Evolutionary conservation across 352 stramenopile genomes (phyloP), one percentile per base, ranked within the genome.

Genomic region (Phytophthora brassicae): DNA sequence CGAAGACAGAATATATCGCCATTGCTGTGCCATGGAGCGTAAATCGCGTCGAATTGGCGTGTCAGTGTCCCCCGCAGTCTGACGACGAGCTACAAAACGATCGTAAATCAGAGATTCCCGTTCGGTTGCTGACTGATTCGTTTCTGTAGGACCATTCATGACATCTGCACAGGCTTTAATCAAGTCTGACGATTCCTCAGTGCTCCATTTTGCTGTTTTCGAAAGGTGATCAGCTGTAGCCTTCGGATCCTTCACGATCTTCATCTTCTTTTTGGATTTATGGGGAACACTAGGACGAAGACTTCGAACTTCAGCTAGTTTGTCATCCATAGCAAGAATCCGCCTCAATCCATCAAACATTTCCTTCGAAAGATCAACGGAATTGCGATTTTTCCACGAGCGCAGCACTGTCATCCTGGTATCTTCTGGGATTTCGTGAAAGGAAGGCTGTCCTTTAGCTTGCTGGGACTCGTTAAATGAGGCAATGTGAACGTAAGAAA

Each of bases 331-430:
- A 2, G 61, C 60, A 44, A 79, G 17, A 45, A 79, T 73, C 33
- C 64, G 71, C 16, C 48, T 43, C 53, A 79, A 60, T 0, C 43
- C 57, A 35, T 74, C 60, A 42, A 64, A 79, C 59, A 75, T 74
- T 16, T 66, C 56, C 38, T 74, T 72, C 6, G 67, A 66, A 4
- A 79, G 59, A 46, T 76, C 71, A 38, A 79, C 60, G 1, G 67
- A 75, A 35, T 79, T 79, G 48, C 64, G 64, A 17, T 77, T 74
- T 45, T 76, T 73, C 71, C 71, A 79, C 6, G 67, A 74, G 1
- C 64, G 59, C n/a, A 79, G 49, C 44, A 76, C 24, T 43, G 28
- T 60, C 46, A 70, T 62, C 12, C 71, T 50, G 4, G 28, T 66
- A 13, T 59, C 49, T 48, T 74, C 43, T 6, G 67, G 54, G 11